phyloP scores from a whole-genome alignment of 140 eudicot species.

The Cichorium intybus region DNA sequence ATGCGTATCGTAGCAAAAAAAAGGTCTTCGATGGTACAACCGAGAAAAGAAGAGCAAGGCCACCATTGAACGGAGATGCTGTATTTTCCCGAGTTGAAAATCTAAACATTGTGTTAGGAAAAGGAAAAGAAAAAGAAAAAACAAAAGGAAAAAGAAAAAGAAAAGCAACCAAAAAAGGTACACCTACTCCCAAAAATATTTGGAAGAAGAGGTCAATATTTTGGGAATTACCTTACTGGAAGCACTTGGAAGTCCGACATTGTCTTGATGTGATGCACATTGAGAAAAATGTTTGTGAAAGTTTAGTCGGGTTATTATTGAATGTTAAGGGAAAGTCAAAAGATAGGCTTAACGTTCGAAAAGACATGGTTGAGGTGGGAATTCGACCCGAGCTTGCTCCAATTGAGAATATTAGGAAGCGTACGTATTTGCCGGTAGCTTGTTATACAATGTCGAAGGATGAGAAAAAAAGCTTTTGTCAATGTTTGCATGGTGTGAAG shows the following conservation, averaged over 20 bases:
- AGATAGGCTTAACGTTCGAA: neutral
- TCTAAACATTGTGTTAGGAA: too few relatives aligned
- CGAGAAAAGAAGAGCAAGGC: neutral
- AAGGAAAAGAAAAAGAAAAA: too few relatives aligned
- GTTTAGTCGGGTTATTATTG: neutral
- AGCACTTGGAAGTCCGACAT: slow-evolving; percentile 7
- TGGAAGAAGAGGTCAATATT: neutral
- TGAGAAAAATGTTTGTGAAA: too few relatives aligned
- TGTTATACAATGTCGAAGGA: slow-evolving; percentile 7
- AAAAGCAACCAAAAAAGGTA: too few relatives aligned
- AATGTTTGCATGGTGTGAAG: slow-evolving; percentile 5
- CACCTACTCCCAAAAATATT: neutral
- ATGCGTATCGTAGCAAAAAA: too few relatives aligned
- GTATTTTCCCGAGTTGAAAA: neutral
- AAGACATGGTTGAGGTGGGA: slow-evolving; percentile 12
- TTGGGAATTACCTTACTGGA: neutral
- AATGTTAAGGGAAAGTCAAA: neutral
- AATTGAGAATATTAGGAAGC: neutral
- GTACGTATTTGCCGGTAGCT: neutral
- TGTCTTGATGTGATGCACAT: too few relatives aligned
- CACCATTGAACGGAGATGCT: neutral
- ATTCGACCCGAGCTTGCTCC: neutral
- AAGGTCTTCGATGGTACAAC: neutral
- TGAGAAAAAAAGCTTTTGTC: neutral
- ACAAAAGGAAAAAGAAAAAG: too few relatives aligned